These are phyloP conservation scores for Fusarium virguliforme DNA, from an alignment of 2,329 filamentous ascomycete species.

Conservation along the genomic window DNA sequence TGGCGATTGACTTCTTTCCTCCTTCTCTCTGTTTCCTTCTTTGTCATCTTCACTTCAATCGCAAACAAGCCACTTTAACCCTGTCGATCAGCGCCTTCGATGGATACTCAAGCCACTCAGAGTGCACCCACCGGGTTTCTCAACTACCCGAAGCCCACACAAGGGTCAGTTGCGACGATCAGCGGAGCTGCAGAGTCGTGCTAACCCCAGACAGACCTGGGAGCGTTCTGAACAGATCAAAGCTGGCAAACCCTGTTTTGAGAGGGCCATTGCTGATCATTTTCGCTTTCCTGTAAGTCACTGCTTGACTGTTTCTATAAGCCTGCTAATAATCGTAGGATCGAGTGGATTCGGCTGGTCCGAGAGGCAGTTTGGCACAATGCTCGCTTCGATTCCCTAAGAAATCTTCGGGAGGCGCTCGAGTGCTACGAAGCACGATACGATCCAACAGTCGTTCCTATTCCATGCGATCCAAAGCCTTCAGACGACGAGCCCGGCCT, in stretches of 20 bases:
- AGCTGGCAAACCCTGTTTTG: slow-evolving; percentile 22
- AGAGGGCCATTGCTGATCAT: slow-evolving; percentile 4
- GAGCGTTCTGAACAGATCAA: slow-evolving; percentile 1
- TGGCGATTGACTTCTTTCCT: neutral
- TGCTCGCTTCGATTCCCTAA: slow-evolving; percentile 73
- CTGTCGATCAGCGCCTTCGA: neutral
- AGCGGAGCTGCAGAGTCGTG: accelerated
- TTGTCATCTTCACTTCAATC: neutral
- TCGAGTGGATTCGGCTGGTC: slow-evolving; percentile 41
- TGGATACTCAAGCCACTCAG: neutral
- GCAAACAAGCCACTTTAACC: neutral
- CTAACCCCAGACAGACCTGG: slow-evolving; percentile 10
- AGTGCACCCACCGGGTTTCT: neutral
- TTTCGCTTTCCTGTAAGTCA: slow-evolving; percentile 21
- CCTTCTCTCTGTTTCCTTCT: neutral
- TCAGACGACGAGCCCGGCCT: slow-evolving; percentile 56
- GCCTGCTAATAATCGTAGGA: slow-evolving; percentile 11
- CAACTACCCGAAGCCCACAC: slow-evolving; percentile 24
- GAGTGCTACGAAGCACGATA: slow-evolving; percentile 66
- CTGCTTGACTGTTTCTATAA: accelerated
- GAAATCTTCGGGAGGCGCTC: slow-evolving; percentile 66
- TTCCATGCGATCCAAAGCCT: slow-evolving; percentile 51
- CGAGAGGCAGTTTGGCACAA: slow-evolving; percentile 66
- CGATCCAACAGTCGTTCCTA: slow-evolving; percentile 63
- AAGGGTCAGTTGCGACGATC: slow-evolving; percentile 4